phyloP scores from a whole-genome alignment of 208 protist genomes.

The Leishmania guyanensis region DNA sequence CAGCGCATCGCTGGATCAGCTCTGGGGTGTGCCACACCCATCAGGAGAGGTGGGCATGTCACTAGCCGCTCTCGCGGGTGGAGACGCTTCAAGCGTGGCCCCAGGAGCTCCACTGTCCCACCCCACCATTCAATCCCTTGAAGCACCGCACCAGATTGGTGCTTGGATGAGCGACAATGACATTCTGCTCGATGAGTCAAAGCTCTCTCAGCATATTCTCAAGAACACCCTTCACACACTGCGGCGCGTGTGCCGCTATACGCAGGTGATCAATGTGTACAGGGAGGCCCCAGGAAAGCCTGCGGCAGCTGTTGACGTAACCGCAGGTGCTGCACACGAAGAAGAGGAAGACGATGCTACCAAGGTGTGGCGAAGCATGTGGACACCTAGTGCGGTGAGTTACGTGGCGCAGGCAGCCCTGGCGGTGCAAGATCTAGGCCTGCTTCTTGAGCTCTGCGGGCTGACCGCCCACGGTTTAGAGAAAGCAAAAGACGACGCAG shows the following conservation, averaged over 20 bases:
- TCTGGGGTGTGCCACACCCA: constrained; percentile 17
- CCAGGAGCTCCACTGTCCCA: neutral
- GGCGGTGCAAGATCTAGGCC: constrained; percentile 36
- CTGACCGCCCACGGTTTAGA: neutral
- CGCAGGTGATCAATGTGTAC: constrained; percentile 43
- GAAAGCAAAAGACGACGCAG: neutral
- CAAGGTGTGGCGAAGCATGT: constrained; percentile 32
- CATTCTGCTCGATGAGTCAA: neutral
- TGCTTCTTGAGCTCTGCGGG: constrained; percentile 45
- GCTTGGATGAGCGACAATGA: neutral
- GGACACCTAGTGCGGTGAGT: constrained; percentile 42
- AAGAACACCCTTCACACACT: constrained; percentile 54
- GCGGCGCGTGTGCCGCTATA: constrained; percentile 50
- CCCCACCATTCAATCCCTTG: neutral
- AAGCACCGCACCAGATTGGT: neutral
- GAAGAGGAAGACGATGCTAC: constrained; percentile 6
- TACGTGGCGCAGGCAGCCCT: constrained; percentile 69
- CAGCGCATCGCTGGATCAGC: neutral
- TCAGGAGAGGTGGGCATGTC: neutral
- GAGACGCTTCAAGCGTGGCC: neutral
- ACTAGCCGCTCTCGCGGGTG: neutral
- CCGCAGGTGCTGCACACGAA: neutral
- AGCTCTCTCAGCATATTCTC: constrained; percentile 38
- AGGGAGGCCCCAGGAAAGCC: neutral
- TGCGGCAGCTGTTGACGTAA: too few species aligned